Base-by-base conservation (phyloP, 2,329 filamentous ascomycete genomes). In the Anthostomella pinea region DNA sequence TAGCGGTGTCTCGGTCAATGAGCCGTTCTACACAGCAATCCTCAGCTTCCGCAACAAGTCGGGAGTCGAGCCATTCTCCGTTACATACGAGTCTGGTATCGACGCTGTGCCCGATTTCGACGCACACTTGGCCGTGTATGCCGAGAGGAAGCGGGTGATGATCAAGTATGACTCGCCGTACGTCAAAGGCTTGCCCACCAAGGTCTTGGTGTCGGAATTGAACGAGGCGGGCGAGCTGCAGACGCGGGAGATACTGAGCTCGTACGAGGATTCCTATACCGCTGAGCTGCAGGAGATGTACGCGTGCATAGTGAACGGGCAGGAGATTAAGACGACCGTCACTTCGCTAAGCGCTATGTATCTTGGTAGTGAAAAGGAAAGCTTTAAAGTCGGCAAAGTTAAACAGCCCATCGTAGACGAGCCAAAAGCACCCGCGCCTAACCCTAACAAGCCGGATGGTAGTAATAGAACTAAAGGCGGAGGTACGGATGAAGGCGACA, bases 41-140 rank as follows among this genome's bases (percentile, higher is more conserved):
- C 14, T 43, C 31, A 17, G 33, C 5, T 43, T 31, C 21, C 24
- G 31, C 7, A 43, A 43, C 32, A 21, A 31, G n/a, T n/a, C n/a
- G n/a, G 40, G 35, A 23, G 40, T 35, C 11, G 35, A 35, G 21
- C 31, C 32, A 15, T 23, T 15, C 16, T 74, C 66, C 0, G 59
- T 73, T 4, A 60, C 67, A 11, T 77, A 76, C 41, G 73, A 77
- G 43, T 67, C 64, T 1, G 73, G 73, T 1, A 63, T 73, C 23
- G 68, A 75, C 42, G 45, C 55, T 0, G 65, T 77, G 4, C 68
- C 72, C 1, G 43, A 53, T n/a, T 71, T 70, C 39, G 68, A 71
- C 38, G 65, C 68, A 3, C 62, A 65, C 29, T 42, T 71, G 5
- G 63, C 60, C 6, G 56, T 77, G 0, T 75, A 72, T 38, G 67